phyloP scores from a whole-genome alignment of 2,329 filamentous ascomycete species.

The Diplodia intermedia region DNA sequence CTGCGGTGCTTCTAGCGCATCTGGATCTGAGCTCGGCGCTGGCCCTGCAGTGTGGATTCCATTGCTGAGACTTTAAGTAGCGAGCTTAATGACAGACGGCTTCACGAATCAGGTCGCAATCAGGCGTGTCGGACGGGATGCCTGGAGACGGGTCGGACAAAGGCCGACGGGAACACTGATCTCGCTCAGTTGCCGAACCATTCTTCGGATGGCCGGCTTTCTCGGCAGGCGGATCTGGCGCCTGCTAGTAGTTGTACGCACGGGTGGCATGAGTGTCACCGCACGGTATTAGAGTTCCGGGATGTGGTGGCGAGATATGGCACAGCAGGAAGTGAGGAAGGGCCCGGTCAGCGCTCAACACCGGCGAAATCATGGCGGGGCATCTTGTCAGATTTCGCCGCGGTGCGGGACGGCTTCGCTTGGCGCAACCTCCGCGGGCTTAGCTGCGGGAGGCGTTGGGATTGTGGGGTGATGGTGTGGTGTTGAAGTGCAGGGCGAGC shows the following conservation, averaged over 20 bases:
- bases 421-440: not conserved
- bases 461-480: not conserved
- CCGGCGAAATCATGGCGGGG: constrained; percentile 17
- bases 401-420: not conserved
- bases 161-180: not conserved
- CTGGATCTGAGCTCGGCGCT: not conserved
- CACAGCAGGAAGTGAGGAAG: not conserved
- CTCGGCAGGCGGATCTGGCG: not conserved
- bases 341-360: not conserved
- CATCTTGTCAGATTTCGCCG: constrained; percentile 1
- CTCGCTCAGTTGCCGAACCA: not conserved
- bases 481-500: not conserved
- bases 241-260: not conserved
- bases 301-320: constrained; percentile 3
- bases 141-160: not conserved
- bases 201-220: not conserved
- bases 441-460: not conserved
- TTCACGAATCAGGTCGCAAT: not conserved
- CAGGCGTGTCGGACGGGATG: not conserved
- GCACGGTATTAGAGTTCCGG: not conserved
- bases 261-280: not conserved
- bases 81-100: not conserved
- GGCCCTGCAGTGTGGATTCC: not conserved
- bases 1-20: constrained; percentile 4
- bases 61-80: not conserved